Percentiles rank a stretch among this genome's conserved stretches.
Evolutionary conservation across 2,329 filamentous ascomycete genomes (phyloP).

Genomic region (Fusarium anguioides): DNA sequence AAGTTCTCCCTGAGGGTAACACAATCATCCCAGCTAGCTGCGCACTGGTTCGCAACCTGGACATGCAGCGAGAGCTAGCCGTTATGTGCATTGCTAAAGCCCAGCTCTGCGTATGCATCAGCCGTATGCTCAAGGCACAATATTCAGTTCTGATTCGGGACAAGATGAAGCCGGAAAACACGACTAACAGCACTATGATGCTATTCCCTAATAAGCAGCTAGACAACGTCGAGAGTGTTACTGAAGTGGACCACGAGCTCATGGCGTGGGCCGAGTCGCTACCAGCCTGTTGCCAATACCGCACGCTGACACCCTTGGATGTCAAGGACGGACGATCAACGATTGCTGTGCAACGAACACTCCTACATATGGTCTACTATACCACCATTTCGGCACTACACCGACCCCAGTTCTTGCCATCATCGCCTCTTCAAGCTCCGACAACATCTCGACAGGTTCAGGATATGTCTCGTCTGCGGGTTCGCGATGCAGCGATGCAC

Average conservation of each 20-base stretch:
- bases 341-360: constrained; percentile 77
- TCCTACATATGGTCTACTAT: constrained; percentile 93
- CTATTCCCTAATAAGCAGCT: constrained; percentile 88
- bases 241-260: constrained; percentile 81
- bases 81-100: constrained; percentile 93
- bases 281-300: constrained; percentile 77
- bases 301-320: constrained; percentile 64
- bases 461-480: constrained; percentile 83
- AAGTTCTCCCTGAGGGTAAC: constrained; percentile 73
- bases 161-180: constrained; percentile 79
- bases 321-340: constrained; percentile 70
- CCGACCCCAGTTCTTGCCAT: constrained; percentile 88
- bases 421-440: constrained; percentile 66
- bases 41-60: constrained; percentile 74
- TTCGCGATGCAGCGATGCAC: constrained; percentile 83
- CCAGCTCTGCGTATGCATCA: constrained; percentile 88
- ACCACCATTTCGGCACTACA: constrained; percentile 92
- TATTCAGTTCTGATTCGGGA: constrained; percentile 92
- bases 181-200: constrained; percentile 85
- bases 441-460: constrained; percentile 75
- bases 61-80: constrained; percentile 81
- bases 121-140: constrained; percentile 87
- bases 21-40: constrained; percentile 77
- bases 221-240: constrained; percentile 83
- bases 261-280: constrained; percentile 80